phyloP scores from a whole-genome alignment of 306 rosid species.

The Corylus americana region DNA sequence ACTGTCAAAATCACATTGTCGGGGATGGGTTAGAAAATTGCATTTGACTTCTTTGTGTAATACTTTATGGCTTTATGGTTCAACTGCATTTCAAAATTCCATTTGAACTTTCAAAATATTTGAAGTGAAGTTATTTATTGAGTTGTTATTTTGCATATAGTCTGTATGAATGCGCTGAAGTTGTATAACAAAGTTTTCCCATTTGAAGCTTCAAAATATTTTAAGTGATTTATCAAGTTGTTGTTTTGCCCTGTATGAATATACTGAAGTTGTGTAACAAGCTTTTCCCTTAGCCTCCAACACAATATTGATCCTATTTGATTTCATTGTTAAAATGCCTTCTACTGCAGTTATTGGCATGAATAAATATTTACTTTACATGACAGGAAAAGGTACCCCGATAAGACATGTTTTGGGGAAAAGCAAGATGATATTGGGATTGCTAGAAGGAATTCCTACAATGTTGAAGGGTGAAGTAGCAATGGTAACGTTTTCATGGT shows the following conservation, averaged over 20 bases:
- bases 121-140: not conserved
- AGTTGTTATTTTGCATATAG: conserved; percentile 3
- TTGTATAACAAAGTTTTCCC: not conserved
- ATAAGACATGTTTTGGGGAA: conserved; percentile 80
- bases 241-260: conserved; percentile 2
- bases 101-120: not conserved
- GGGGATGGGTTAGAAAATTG: not conserved
- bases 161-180: not conserved
- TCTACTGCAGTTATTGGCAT: conserved; percentile 29
- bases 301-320: not conserved
- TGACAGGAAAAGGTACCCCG: conserved; percentile 75
- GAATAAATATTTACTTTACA: conserved; percentile 16
- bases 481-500: conserved; percentile 56
- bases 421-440: conserved; percentile 87
- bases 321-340: conserved; percentile 12
- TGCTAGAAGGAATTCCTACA: conserved; percentile 93
- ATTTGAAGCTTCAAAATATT: not conserved
- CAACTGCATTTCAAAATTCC: not conserved
- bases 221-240: not conserved
- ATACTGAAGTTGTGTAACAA: not conserved
- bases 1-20: not conserved
- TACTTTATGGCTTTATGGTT: not conserved
- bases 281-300: not conserved
- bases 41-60: not conserved
- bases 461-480: conserved; percentile 96